Conservation (phyloP, 768 basidiomycete genomes). For the Podaxis sp. region DNA sequence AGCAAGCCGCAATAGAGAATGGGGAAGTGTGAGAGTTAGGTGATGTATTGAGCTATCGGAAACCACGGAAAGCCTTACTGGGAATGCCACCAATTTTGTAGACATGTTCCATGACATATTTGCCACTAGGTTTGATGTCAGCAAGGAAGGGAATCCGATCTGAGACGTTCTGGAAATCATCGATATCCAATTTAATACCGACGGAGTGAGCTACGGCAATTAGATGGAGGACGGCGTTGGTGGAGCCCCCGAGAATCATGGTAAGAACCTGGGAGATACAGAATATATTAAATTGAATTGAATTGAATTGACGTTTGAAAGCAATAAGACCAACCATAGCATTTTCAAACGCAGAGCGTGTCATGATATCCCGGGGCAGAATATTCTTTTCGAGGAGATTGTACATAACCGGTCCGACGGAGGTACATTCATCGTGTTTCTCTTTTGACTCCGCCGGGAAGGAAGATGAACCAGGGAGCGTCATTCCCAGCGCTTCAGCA, state of each 20-base stretch:
- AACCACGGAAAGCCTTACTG: constrained; percentile 50
- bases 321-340: constrained; percentile 71
- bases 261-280: constrained; percentile 71
- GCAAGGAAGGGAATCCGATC: constrained; percentile 94
- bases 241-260: constrained; percentile 97
- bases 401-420: constrained; percentile 80
- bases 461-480: constrained; percentile 93
- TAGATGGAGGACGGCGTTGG: constrained; percentile 95
- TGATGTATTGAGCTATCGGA: background rate
- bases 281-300: constrained; percentile 7
- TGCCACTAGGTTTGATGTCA: constrained; percentile 95
- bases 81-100: constrained; percentile 96
- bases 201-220: constrained; percentile 97
- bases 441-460: constrained; percentile 93
- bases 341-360: constrained; percentile 93
- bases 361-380: constrained; percentile 95
- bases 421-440: constrained; percentile 81
- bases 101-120: constrained; percentile 98
- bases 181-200: constrained; percentile 82
- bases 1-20: background rate
- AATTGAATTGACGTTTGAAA: constrained; percentile 2
- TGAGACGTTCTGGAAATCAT: constrained; percentile 93
- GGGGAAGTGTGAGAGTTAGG: background rate
- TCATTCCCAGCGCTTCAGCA: constrained; percentile 94
- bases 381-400: constrained; percentile 90